Base-by-base conservation (phyloP, 257 asterid genomes). In the Lantana camara region DNA sequence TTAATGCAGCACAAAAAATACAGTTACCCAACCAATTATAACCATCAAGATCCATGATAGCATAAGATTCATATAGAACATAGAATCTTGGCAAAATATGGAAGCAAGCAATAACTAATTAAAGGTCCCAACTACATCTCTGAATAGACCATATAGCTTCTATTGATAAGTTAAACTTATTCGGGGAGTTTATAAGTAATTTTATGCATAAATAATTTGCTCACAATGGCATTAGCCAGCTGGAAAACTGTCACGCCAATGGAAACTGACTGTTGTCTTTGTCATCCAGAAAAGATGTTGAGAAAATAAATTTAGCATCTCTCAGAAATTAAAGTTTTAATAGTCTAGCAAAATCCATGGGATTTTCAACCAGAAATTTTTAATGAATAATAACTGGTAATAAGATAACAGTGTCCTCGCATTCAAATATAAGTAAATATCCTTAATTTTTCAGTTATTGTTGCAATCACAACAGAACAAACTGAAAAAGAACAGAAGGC, bases 301-400 rank as follows among this genome's bases (percentile, higher is more conserved):
- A 16, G 63, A 52, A 50, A 37, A 57, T 19, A n/a, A 51, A 20
- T 54, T 11, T 35, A 61, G 27, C 30, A 60, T 65, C 7, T 58
- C 30, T 22, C 30, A n/a, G 16, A 11, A 56, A 35, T 42, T 62
- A 22, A 52, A 34, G 20, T 64, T 55, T 48, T 9, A 58, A n/a
- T 64, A 56, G 19, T 53, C 32, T 20, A 46, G 14, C 14, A 4
- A 30, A 14, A 23, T 37, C n/a, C 13, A 42, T 14, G 21, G n/a
- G 48, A 4, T 59, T 60, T 48, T 8, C 27, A 41, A 40, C 54
- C 37, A 30, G 34, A 13, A 45, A 68, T 42, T 19, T 59, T 5
- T 49, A 42, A n/a, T 19, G 51, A 57, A 38, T 50, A 30, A 29
- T 9, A 32, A 41, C 56, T 13, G 49, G 57, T 30, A 45, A 32